These are phyloP conservation scores for Cyberlindnera maritima DNA, from an alignment of 805 yeast species.

Conservation along the genomic window DNA sequence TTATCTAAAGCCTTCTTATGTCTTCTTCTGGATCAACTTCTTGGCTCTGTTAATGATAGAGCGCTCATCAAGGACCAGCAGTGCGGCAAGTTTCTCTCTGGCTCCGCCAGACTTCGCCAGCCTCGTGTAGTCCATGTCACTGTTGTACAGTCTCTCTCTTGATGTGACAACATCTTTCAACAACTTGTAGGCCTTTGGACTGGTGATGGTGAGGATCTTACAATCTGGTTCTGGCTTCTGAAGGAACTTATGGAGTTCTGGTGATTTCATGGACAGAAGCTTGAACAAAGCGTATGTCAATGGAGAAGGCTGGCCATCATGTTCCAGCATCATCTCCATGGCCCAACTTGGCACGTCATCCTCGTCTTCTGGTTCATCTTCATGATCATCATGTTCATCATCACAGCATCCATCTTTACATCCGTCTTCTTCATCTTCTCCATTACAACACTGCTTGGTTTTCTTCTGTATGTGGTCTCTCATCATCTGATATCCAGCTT, in stretches of 20 bases:
- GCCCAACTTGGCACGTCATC: conserved; percentile 40
- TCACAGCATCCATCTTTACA: conserved; percentile 15
- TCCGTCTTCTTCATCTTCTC: conserved; percentile 18
- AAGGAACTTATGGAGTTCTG: conserved; percentile 28
- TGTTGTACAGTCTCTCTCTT: conserved; percentile 19
- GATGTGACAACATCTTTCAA: conserved; percentile 15
- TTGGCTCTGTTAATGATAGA: conserved; percentile 16
- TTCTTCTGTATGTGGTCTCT: conserved; percentile 13
- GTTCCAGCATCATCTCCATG: conserved; percentile 37
- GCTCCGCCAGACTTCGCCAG: conserved; percentile 14
- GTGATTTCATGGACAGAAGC: conserved; percentile 31
- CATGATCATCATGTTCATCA: conserved; percentile 16
- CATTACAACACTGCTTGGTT: conserved; percentile 13
- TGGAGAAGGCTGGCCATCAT: conserved; percentile 43
- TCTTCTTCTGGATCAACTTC: conserved; percentile 12
- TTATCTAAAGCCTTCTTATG: neutral
- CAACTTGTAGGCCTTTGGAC: conserved; percentile 21
- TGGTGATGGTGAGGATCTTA: conserved; percentile 16
- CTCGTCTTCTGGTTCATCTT: conserved; percentile 18
- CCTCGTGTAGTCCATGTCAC: conserved; percentile 9
- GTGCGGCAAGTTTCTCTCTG: conserved; percentile 20
- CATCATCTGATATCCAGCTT: conserved; percentile 38
- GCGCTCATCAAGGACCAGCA: conserved; percentile 19
- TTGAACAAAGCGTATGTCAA: conserved; percentile 43
- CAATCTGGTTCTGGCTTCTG: conserved; percentile 16